These are phyloP conservation scores for Flaveria sonorensis DNA, from an alignment of 129 eudicot genomes.

Conservation along the genomic window DNA sequence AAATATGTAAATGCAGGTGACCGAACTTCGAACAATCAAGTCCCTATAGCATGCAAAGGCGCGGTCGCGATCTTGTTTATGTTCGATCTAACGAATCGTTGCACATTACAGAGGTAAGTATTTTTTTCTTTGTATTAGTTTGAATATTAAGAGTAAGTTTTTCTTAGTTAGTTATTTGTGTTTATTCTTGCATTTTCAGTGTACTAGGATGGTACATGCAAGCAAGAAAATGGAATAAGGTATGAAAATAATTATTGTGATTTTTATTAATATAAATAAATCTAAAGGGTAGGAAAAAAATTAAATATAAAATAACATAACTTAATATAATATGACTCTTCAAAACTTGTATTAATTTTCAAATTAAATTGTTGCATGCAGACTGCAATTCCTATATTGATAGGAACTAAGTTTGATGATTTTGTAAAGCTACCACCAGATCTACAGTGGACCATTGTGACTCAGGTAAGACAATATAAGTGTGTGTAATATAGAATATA, in stretches of 20 bases:
- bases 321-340: neutral
- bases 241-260: slow-evolving; percentile 27
- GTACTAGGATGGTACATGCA: slow-evolving; percentile 81
- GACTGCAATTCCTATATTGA: slow-evolving; percentile 84
- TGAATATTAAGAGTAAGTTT: neutral
- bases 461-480: slow-evolving; percentile 51
- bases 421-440: slow-evolving; percentile 80
- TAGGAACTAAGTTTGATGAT: slow-evolving; percentile 94
- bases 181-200: slow-evolving; percentile 47
- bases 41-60: slow-evolving; percentile 95
- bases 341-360: neutral
- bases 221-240: slow-evolving; percentile 98
- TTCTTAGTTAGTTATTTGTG: neutral
- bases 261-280: neutral
- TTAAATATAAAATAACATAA: neutral
- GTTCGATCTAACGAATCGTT: slow-evolving; percentile 95
- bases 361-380: slow-evolving; percentile 43
- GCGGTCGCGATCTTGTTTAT: slow-evolving; percentile 92
- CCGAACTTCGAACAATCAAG: slow-evolving; percentile 61
- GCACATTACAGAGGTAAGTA: slow-evolving; percentile 74
- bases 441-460: slow-evolving; percentile 76
- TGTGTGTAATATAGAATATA: too few species aligned
- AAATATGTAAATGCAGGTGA: slow-evolving; percentile 53
- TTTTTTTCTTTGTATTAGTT: neutral
- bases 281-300: slow-evolving; percentile 23